Conservation (phyloP, 164 flowering plant species). For the Nymphaea thermarum region DNA sequence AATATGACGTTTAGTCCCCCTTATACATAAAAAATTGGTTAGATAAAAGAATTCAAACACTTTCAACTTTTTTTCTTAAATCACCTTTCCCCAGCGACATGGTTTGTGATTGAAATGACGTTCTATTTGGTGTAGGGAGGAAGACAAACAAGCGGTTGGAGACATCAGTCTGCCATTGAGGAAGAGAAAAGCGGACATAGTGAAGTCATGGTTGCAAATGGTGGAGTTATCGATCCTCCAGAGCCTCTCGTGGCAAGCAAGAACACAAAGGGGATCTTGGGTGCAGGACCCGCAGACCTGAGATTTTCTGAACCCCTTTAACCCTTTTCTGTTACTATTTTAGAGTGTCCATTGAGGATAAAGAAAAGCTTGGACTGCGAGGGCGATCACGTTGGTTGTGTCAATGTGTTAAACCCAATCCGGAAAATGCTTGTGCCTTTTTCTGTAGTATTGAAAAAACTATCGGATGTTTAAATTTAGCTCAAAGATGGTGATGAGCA, state of each 20-base stretch:
- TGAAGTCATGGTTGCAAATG: constrained; percentile 25
- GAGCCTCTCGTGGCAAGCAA: constrained; percentile 4
- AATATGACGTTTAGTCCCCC: background rate
- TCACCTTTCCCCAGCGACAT: background rate
- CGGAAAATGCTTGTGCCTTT: too few species aligned
- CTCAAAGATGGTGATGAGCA: too few species aligned
- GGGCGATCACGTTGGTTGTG: too few species aligned
- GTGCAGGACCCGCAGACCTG: constrained; percentile 87
- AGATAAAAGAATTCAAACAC: background rate
- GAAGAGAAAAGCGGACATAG: constrained; percentile 40
- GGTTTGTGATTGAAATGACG: background rate
- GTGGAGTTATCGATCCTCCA: constrained; percentile 43
- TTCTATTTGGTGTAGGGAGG: constrained; percentile 27
- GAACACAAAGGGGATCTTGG: constrained; percentile 51
- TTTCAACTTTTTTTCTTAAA: background rate
- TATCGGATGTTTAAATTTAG: too few species aligned
- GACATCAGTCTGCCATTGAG: constrained; percentile 22
- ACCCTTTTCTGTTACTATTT: background rate
- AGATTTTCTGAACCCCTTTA: constrained; percentile 59
- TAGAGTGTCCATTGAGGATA: too few species aligned
- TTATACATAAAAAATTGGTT: background rate
- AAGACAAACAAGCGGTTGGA: constrained; percentile 41
- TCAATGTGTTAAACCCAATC: too few species aligned
- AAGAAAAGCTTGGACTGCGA: too few species aligned
- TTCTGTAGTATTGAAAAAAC: too few species aligned